Evolutionary conservation across 768 basidiomycete genomes (phyloP).

Genomic region (Russula vinacea): DNA sequence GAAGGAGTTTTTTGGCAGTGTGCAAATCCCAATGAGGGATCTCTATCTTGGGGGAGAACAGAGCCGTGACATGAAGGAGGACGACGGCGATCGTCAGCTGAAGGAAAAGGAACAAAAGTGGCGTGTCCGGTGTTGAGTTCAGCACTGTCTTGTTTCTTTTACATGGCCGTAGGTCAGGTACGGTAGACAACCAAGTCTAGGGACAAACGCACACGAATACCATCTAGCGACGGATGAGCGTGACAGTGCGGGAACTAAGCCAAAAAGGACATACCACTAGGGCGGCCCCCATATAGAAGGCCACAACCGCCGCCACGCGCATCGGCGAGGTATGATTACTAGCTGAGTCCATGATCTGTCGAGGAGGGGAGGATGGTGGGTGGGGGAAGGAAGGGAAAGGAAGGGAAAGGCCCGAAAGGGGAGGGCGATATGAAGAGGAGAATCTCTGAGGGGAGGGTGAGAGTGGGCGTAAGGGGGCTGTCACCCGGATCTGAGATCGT

Average conservation of each 20-base stretch:
- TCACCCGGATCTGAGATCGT: constrained; percentile 4
- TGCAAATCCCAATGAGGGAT: constrained; percentile 54
- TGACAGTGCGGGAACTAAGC: background rate
- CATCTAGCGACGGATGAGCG: constrained; percentile 40
- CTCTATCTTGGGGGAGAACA: constrained; percentile 49
- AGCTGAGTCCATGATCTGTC: constrained; percentile 35
- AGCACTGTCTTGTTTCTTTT: constrained; percentile 75
- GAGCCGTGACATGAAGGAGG: constrained; percentile 54
- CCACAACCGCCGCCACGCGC: constrained; percentile 66
- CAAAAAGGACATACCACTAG: constrained; percentile 56
- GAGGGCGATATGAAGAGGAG: background rate
- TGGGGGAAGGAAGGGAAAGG: background rate
- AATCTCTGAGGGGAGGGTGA: constrained; percentile 4
- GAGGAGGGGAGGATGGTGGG: background rate
- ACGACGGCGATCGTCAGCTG: constrained; percentile 69
- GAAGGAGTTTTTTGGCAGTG: constrained; percentile 55
- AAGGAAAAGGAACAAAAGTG: constrained; percentile 62
- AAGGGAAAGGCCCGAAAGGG: background rate
- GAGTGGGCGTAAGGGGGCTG: background rate
- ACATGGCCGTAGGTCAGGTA: background rate
- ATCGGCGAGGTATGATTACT: constrained; percentile 39
- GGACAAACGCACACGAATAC: constrained; percentile 44
- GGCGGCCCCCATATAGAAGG: constrained; percentile 76
- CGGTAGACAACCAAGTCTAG: constrained; percentile 10
- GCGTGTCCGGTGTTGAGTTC: constrained; percentile 60